These are phyloP conservation scores for Penicillium sp. DNA, from an alignment of 2,329 filamentous ascomycete species.

Conservation along the genomic window DNA sequence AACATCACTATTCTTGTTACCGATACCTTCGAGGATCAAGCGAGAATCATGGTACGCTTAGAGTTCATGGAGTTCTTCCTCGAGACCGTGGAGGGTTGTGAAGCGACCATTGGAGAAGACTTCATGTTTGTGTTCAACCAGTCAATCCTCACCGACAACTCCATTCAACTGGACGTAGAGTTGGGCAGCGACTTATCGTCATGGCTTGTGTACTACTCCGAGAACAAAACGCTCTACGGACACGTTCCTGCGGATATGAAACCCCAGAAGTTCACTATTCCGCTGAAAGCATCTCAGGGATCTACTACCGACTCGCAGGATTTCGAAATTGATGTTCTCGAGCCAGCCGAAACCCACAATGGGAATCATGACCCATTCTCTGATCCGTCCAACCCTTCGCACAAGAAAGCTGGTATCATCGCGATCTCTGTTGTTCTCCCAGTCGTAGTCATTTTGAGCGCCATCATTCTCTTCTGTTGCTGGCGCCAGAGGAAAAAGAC, in stretches of 20 bases:
- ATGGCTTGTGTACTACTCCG: constrained; percentile 52
- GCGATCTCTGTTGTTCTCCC: constrained; percentile 38
- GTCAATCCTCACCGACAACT: constrained; percentile 41
- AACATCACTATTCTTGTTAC: constrained; percentile 62
- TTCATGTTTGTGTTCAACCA: constrained; percentile 51
- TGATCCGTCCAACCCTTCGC: constrained; percentile 18
- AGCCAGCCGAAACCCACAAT: constrained; percentile 17
- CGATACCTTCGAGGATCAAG: constrained; percentile 59
- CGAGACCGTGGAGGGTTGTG: constrained; percentile 44
- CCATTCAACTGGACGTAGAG: constrained; percentile 45
- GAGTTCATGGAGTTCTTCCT: constrained; percentile 45
- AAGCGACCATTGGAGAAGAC: constrained; percentile 49
- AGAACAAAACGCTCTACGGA: constrained; percentile 47
- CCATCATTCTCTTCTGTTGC: constrained; percentile 34
- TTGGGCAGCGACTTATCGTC: constrained; percentile 40
- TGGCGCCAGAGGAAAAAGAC: constrained; percentile 33
- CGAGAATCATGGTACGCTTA: constrained; percentile 56
- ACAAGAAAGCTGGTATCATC: constrained; percentile 38
- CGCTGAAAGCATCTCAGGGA: constrained; percentile 44
- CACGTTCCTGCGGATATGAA: constrained; percentile 45
- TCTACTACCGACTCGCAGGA: constrained; percentile 41
- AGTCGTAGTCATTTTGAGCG: constrained; percentile 28
- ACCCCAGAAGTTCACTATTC: constrained; percentile 41
- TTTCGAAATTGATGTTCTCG: constrained; percentile 43
- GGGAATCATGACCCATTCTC: constrained; percentile 13